Evolutionary conservation across 73 alveolate genomes (phyloP).

Genomic region (Paramecium pentaurelia): DNA sequence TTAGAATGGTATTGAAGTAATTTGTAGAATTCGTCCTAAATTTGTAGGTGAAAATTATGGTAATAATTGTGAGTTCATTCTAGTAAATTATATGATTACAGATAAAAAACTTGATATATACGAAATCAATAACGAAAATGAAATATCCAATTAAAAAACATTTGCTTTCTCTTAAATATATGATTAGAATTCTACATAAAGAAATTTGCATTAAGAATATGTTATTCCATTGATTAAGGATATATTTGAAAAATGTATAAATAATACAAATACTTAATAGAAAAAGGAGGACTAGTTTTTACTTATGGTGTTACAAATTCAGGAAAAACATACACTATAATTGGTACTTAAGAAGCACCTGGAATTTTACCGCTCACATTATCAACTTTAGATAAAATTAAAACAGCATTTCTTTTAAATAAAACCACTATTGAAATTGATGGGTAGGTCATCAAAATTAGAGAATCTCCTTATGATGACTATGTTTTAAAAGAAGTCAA

Average conservation of each 20-base stretch:
- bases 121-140: neutral
- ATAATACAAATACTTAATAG: neutral
- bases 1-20: neutral
- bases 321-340: slow-evolving; percentile 95
- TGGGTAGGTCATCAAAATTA: neutral
- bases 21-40: slow-evolving; percentile 2
- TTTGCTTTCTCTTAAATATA: neutral
- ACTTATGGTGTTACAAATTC: slow-evolving; percentile 99
- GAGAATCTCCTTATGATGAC: neutral
- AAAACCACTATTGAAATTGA: neutral
- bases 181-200: neutral
- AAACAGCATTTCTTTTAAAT: neutral
- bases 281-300: slow-evolving; percentile 67
- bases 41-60: neutral
- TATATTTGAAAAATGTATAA: neutral
- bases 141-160: neutral
- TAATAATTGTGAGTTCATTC: neutral
- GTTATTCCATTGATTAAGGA: slow-evolving; percentile 11
- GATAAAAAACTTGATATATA: neutral
- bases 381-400: slow-evolving; percentile 52
- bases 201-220: neutral
- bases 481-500: slow-evolving; percentile 35
- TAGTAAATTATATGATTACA: neutral
- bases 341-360: slow-evolving; percentile 73
- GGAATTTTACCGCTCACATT: slow-evolving; percentile 75